These are phyloP conservation scores for Mycena amicta DNA, from an alignment of 768 basidiomycete genomes.

Conservation along the genomic window DNA sequence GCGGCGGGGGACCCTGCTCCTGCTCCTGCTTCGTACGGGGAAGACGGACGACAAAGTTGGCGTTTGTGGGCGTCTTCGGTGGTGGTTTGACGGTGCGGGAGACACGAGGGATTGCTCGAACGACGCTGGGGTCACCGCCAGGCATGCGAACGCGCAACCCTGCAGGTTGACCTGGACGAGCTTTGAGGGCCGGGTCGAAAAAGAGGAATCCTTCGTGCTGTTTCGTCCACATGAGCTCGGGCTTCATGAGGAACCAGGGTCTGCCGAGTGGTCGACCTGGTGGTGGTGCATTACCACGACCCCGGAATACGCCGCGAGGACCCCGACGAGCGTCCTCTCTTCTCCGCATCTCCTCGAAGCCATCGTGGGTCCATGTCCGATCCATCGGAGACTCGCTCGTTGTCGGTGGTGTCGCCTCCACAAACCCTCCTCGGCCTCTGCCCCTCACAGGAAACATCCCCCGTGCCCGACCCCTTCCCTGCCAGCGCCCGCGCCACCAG, in stretches of 20 bases:
- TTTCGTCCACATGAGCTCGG: slow-evolving; percentile 83
- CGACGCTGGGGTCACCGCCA: slow-evolving; percentile 44
- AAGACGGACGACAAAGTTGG: slow-evolving; percentile 15
- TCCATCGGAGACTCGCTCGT: slow-evolving; percentile 62
- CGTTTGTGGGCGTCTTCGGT: slow-evolving; percentile 14
- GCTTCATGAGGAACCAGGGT: slow-evolving; percentile 74
- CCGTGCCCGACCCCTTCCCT: slow-evolving; percentile 66
- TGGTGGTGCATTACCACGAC: slow-evolving; percentile 32
- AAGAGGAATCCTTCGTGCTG: slow-evolving; percentile 77
- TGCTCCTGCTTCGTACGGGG: slow-evolving; percentile 1
- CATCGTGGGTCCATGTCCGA: slow-evolving; percentile 80
- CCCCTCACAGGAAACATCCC: slow-evolving; percentile 54
- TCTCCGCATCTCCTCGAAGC: slow-evolving; percentile 84
- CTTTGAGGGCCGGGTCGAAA: slow-evolving; percentile 59
- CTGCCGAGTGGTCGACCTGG: slow-evolving; percentile 41
- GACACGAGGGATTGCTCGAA: slow-evolving; percentile 38
- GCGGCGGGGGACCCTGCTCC: neutral
- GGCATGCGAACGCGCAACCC: slow-evolving; percentile 67
- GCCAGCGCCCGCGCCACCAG: slow-evolving; percentile 86
- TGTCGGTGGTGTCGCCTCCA: slow-evolving; percentile 15
- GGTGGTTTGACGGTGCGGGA: slow-evolving; percentile 22
- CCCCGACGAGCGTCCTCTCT: slow-evolving; percentile 62
- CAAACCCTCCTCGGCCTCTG: slow-evolving; percentile 57
- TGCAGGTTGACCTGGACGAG: slow-evolving; percentile 57
- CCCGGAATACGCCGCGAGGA: slow-evolving; percentile 43